phyloP scores from a whole-genome alignment of 306 rosid species.

The Nissolia schottii region DNA sequence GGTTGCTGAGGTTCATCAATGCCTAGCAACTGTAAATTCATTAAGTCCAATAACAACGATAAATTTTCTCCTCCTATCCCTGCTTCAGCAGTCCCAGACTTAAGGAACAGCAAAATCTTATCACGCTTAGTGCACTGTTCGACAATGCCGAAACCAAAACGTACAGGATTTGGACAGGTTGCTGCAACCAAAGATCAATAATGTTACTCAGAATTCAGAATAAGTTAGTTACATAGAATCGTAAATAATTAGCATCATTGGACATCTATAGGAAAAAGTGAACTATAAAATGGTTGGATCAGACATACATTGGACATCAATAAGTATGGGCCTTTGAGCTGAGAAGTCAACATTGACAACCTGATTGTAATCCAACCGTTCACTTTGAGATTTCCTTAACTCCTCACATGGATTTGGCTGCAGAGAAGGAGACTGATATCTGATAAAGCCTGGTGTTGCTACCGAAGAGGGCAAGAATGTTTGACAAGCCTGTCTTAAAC shows the following conservation, averaged over 20 bases:
- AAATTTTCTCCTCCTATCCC: slow-evolving; percentile 36
- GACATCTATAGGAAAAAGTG: not conserved
- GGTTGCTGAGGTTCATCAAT: slow-evolving; percentile 28
- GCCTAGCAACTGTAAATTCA: slow-evolving; percentile 43
- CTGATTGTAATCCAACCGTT: slow-evolving; percentile 34
- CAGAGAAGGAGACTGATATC: slow-evolving; percentile 43
- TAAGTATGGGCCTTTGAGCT: slow-evolving; percentile 37
- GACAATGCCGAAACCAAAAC: slow-evolving; percentile 57
- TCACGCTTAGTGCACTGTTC: slow-evolving; percentile 59
- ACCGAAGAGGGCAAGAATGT: slow-evolving; percentile 38
- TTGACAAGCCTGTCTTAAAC: slow-evolving; percentile 48
- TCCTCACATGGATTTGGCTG: slow-evolving; percentile 32
- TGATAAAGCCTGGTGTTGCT: slow-evolving; percentile 40
- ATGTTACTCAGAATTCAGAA: slow-evolving; percentile 9
- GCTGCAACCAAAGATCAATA: slow-evolving; percentile 44
- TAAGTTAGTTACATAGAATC: not conserved
- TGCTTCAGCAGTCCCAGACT: slow-evolving; percentile 48
- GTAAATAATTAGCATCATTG: slow-evolving; percentile 2
- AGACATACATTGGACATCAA: slow-evolving; percentile 53
- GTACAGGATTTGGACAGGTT: slow-evolving; percentile 39
- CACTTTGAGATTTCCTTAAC: slow-evolving; percentile 39
- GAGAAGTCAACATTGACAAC: slow-evolving; percentile 35
- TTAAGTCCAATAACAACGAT: slow-evolving; percentile 45
- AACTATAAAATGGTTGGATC: slow-evolving; percentile 11
- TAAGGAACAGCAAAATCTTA: slow-evolving; percentile 50